A percentile compares a stretch with the other conserved stretches of the same genome.
Conservation (phyloP, 371 early-diverging fungal species). For the Choanephora cucurbitarum region DNA sequence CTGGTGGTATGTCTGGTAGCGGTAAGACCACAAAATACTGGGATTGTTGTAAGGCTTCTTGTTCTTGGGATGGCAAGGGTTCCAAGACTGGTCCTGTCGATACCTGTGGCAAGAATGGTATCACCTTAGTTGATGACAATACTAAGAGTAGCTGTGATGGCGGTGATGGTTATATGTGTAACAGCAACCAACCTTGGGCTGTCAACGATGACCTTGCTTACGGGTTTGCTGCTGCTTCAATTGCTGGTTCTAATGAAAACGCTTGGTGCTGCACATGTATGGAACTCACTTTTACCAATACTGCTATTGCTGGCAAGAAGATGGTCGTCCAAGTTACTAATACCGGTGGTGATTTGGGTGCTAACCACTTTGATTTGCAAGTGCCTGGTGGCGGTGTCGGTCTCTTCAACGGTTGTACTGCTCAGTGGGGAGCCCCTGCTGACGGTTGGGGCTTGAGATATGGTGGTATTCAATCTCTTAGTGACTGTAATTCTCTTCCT, state of each 20-base stretch:
- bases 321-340: slow-evolving; percentile 55
- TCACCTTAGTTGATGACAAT: slow-evolving; percentile 28
- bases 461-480: slow-evolving; percentile 35
- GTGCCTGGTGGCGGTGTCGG: slow-evolving; percentile 55
- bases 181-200: slow-evolving; percentile 49
- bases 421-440: slow-evolving; percentile 37
- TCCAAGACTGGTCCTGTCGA: slow-evolving; percentile 31
- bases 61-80: slow-evolving; percentile 44
- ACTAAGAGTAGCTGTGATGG: slow-evolving; percentile 37
- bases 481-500: slow-evolving; percentile 37
- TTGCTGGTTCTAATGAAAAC: slow-evolving; percentile 31
- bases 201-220: slow-evolving; percentile 40
- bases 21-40: slow-evolving; percentile 49
- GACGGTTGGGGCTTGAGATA: slow-evolving; percentile 47
- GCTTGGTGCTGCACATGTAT: slow-evolving; percentile 50
- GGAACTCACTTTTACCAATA: slow-evolving; percentile 44
- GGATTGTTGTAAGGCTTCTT: slow-evolving; percentile 57
- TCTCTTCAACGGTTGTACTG: slow-evolving; percentile 42
- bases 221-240: slow-evolving; percentile 48
- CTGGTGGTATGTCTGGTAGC: slow-evolving; percentile 31
- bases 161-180: slow-evolving; percentile 46
- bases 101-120: slow-evolving; percentile 38
- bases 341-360: slow-evolving; percentile 43
- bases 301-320: slow-evolving; percentile 38
- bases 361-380: slow-evolving; percentile 50